Conservation (phyloP, 2,329 filamentous ascomycete species). For the Stachybotrys chartarum region DNA sequence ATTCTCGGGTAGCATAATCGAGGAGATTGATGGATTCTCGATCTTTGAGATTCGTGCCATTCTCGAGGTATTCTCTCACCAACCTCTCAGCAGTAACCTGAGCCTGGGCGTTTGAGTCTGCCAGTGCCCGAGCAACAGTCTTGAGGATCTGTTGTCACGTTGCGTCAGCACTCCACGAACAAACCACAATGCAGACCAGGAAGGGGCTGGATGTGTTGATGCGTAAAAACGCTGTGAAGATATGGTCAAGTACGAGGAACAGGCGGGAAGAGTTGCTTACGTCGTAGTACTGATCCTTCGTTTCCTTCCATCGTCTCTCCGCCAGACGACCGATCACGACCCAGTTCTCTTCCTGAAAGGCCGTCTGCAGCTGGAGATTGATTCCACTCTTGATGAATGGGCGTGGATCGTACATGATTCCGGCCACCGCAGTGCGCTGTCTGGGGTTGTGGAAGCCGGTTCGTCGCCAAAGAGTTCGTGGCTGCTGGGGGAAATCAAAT, state of each 20-base stretch:
- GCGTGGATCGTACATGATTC: slow-evolving; percentile 18
- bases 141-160: slow-evolving; percentile 31
- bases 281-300: slow-evolving; percentile 50
- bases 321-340: slow-evolving; percentile 41
- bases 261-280: slow-evolving; percentile 22
- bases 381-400: slow-evolving; percentile 39
- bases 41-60: slow-evolving; percentile 39
- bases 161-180: too few species aligned
- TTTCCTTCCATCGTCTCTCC: slow-evolving; percentile 39
- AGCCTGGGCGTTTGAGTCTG: background rate
- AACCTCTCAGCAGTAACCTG: slow-evolving; percentile 34
- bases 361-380: slow-evolving; percentile 47
- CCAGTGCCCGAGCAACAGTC: slow-evolving; percentile 42
- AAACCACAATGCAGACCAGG: too few species aligned
- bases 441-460: background rate
- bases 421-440: background rate
- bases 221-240: too few species aligned
- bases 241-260: background rate
- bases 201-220: too few species aligned
- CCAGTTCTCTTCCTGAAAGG: slow-evolving; percentile 50
- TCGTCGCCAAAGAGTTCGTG: background rate
- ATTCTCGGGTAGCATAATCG: slow-evolving; percentile 42
- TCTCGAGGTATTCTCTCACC: slow-evolving; percentile 38
- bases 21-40: slow-evolving; percentile 45
- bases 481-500: background rate